Evolutionary conservation across 2,329 filamentous ascomycete genomes (phyloP), one percentile per base, ranked within the genome.

Genomic region (Penicillium freii): DNA sequence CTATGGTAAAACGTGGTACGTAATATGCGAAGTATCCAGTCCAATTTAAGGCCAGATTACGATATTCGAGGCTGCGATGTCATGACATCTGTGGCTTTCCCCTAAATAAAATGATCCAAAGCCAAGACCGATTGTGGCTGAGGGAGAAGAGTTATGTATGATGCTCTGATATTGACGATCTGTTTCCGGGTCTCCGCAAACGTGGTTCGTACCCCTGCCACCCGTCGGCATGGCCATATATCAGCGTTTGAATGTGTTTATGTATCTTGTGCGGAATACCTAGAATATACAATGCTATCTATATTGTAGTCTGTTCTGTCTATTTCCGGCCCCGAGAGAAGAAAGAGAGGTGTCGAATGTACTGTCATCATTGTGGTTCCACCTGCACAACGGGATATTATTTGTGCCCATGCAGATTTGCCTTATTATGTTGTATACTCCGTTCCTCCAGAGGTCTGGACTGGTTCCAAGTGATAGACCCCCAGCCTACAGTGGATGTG

Each of bases 11-110:
- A 9, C 17, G 8, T n/a, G 19, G 19, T 51, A 44, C 40, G 17
- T 31, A 43, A 42, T 40, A 40, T n/a, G 6, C 13, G 5, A 34
- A 19, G n/a, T 21, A n/a, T 1, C 9, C 33, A 23, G 46, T 23
- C 11, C 21, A 19, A 36, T 52, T 27, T 49, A 29, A 27, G 21
- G 21, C 17, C 36, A 29, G 27, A 27, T 54, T 52, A 17, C 19
- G 17, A 31, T 42, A 21, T 42, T 7, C 19, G 8, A n/a, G 17
- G 23, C 23, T 31, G 19, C 29, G 21, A 15, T 17, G 23, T 54
- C 42, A 52, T 53, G 49, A 57, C 48, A 52, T 53, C 48, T 56
- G 54, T 56, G 54, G 54, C 54, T 51, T 36, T n/a, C 39, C 21
- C 21, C 13, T 33, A 33, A 43, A 31, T 27, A 13, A 5, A 45